These are phyloP conservation scores for Cnidoscolus chayamansa DNA, from an alignment of 441 rosid genomes.

Conservation along the genomic window DNA sequence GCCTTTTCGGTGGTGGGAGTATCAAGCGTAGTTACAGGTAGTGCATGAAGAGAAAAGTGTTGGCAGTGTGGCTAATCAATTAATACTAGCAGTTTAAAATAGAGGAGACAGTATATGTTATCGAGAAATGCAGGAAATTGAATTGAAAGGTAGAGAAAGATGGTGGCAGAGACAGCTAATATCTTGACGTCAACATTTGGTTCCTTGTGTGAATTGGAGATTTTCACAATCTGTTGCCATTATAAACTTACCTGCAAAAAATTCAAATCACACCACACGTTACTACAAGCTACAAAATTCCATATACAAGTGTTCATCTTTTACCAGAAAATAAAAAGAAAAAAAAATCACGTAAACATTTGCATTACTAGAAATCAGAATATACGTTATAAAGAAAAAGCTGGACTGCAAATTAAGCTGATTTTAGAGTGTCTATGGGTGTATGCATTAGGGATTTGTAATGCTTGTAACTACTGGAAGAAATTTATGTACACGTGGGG, in stretches of 20 bases:
- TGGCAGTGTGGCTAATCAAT: not conserved
- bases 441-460: not conserved
- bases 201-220: constrained; percentile 20
- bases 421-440: not conserved
- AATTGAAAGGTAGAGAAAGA: constrained; percentile 20
- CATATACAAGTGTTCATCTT: no score
- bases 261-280: not conserved
- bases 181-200: constrained; percentile 30
- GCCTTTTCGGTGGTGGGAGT: no score
- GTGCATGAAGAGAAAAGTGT: constrained; percentile 11
- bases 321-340: no score
- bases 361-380: no score
- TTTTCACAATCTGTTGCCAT: constrained; percentile 9
- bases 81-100: not conserved
- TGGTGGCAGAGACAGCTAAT: constrained; percentile 39
- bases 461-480: not conserved
- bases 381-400: no score
- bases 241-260: constrained; percentile 20
- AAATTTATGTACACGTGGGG: not conserved
- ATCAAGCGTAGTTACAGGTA: not conserved
- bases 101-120: not conserved
- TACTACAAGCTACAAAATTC: no score
- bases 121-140: constrained; percentile 23
- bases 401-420: no score
- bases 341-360: no score